Base-by-base conservation (phyloP, 495 filamentous ascomycete genomes). In the Trichoderma virens region DNA sequence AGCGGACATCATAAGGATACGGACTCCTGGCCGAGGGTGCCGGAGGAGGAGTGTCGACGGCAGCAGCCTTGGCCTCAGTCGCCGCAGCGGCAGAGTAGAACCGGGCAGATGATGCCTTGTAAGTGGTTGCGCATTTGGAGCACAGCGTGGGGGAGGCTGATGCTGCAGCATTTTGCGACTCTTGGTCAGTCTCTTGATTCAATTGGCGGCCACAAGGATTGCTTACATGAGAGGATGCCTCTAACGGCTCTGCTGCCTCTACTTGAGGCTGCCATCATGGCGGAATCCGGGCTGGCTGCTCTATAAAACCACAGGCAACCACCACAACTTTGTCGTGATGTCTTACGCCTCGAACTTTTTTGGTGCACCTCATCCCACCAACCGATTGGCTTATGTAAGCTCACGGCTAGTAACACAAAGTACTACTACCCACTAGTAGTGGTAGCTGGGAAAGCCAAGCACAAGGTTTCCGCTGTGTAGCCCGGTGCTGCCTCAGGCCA, bases 1-100 rank as follows among this genome's bases (percentile, higher is more conserved):
- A 85, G 65, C 88, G 87, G 80, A 95, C 85, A 64, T 77, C 81
- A 79, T 91, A 90, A 67, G 79, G 67, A 60, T 68, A 38, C 28
- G 65, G 62, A 14, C 61, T 64, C 25, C 70, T 67, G 60, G 69
- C 67, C 38, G 67, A 65, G 62, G 74, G 71, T 2, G 43, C 30
- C 25, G 32, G 34, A 23, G 60, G 59, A 62, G 66, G 62, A 6
- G 65, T n/a, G 20, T 38, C 9, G 38, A 54, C 20, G 23, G 63
- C 20, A 63, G 64, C 30, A 35, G 65, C 7, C 41, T 65, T 20
- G 34, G 62, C 54, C 16, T 70, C 65, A 8, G 72, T 66, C 3
- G 67, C 66, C 14, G 67, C 56, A 20, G 20, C 51, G 60, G 71
- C 70, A 61, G 72, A 72, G 66, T 73, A 72, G 47, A 68, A 41